Evolutionary conservation across 345 rosid species (phyloP), one percentile per base, ranked within the genome.

Genomic region (Luvunga scandens): DNA sequence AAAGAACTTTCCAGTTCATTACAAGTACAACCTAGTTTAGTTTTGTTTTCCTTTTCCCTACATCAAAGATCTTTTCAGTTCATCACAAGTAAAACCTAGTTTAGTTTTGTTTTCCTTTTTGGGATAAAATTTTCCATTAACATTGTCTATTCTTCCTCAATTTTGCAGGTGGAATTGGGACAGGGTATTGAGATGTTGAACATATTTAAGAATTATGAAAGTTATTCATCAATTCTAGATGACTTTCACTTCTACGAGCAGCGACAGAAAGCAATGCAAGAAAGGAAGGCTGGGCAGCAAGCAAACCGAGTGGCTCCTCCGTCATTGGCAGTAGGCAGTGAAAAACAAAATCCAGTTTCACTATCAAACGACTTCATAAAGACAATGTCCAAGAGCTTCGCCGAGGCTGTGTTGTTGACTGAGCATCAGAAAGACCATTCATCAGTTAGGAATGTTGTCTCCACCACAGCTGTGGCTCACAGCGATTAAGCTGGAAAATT

Each of bases 191-290:
- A 91, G 85, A 91, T 91, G 85, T 74, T 94, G 73, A 85, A 87
- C 64, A 88, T 92, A 57, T 94, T 90, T 68, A 85, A 86, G 65
- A 80, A 79, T 61, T 87, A 85, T 68, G 85, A 81, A 72, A 83
- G 76, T 60, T 82, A 78, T 64, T 86, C 95, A 9, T 94, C 95
- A 67, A 89, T 91, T 78, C 86, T 94, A 13, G 95, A 94, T 76
- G 98, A 94, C 73, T 94, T 91, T 70, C 79, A 82, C 66, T 94
- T 94, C 73, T 94, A 91, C 33, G 97, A 94, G 84, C 93, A 88
- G 79, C 84, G 97, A 53, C 95, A 94, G 85, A 91, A 85, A 83
- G 87, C 84, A 19, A 85, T 90, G 82, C 89, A 89, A 82, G 94
- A 88, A 73, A 87, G 86, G 80, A 90, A 91, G 87, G 82, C 93